Percentiles rank a stretch among this genome's conserved stretches.
Conservation (phyloP, 768 basidiomycete genomes). For the Pulveroboletus sp. region DNA sequence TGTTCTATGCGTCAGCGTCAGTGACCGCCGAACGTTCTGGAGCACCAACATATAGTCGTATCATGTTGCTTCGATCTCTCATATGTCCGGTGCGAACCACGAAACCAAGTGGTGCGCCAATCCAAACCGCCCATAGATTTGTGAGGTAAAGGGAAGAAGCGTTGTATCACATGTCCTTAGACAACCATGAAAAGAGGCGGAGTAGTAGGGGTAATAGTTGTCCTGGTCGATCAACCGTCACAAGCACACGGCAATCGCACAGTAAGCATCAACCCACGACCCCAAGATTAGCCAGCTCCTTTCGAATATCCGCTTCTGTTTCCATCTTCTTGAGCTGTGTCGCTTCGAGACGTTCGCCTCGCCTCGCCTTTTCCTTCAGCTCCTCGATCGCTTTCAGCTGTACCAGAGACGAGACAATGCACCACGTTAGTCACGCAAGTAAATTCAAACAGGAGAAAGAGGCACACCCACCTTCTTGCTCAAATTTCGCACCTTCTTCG, state of each 20-base stretch:
- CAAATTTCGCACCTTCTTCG: conserved; percentile 93
- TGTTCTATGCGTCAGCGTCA: neutral
- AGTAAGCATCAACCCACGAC: conserved; percentile 11
- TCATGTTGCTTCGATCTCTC: neutral
- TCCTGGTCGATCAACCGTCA: neutral
- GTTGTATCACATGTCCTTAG: neutral
- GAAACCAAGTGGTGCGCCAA: neutral
- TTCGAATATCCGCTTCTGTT: conserved; percentile 76
- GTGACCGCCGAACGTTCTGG: neutral
- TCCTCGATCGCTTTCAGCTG: conserved; percentile 99
- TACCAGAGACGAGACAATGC: neutral
- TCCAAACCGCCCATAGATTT: conserved; percentile 5
- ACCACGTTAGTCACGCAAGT: neutral
- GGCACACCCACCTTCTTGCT: conserved; percentile 75
- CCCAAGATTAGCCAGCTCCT: conserved; percentile 56
- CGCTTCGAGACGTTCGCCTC: conserved; percentile 88
- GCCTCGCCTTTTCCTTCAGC: conserved; percentile 85
- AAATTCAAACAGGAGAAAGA: neutral
- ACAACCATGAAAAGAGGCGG: neutral
- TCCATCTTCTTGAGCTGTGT: conserved; percentile 98
- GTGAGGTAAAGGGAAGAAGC: neutral
- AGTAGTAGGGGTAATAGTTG: neutral
- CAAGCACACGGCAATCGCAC: neutral
- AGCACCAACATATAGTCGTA: neutral
- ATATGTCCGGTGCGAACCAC: neutral